Conservation (phyloP, 192 early-diverging fungal genomes). For the Linnemannia schmuckeri region DNA sequence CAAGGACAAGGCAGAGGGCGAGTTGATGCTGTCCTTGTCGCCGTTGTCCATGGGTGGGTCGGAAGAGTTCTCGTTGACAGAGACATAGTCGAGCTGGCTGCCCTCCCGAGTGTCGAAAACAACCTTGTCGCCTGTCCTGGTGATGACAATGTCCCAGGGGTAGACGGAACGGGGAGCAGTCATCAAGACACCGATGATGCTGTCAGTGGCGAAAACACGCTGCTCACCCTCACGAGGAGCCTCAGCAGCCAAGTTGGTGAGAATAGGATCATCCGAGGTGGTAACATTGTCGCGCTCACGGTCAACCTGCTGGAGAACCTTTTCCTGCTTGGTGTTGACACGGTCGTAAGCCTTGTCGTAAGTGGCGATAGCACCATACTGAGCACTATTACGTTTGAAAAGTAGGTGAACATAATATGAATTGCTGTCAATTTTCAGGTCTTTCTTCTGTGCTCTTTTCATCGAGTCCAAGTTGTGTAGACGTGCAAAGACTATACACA, state of each 20-base stretch:
- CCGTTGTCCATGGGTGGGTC: constrained; percentile 90
- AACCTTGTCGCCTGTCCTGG: constrained; percentile 83
- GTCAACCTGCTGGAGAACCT: constrained; percentile 74
- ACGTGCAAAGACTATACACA: no score
- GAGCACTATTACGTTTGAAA: constrained; percentile 61
- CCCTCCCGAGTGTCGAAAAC: constrained; percentile 94
- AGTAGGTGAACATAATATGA: background rate
- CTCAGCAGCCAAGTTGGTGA: constrained; percentile 60
- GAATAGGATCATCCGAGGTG: constrained; percentile 89
- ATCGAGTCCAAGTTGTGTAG: background rate
- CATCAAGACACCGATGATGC: constrained; percentile 93
- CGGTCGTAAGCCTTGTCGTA: constrained; percentile 92
- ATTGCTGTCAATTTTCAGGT: background rate
- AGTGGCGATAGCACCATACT: constrained; percentile 79
- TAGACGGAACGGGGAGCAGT: constrained; percentile 90
- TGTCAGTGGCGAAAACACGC: constrained; percentile 91
- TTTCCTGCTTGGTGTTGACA: constrained; percentile 84
- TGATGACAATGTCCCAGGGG: constrained; percentile 96
- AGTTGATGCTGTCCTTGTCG: constrained; percentile 93
- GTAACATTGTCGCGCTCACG: constrained; percentile 82
- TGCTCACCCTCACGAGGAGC: constrained; percentile 41
- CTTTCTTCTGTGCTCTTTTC: background rate
- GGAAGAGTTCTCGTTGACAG: constrained; percentile 96
- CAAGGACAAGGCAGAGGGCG: constrained; percentile 81
- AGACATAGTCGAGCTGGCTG: constrained; percentile 85